Percentiles rank a stretch among this genome's conserved stretches.
Conservation (phyloP, 305 asterid genomes). For the Petunia hybrid region DNA sequence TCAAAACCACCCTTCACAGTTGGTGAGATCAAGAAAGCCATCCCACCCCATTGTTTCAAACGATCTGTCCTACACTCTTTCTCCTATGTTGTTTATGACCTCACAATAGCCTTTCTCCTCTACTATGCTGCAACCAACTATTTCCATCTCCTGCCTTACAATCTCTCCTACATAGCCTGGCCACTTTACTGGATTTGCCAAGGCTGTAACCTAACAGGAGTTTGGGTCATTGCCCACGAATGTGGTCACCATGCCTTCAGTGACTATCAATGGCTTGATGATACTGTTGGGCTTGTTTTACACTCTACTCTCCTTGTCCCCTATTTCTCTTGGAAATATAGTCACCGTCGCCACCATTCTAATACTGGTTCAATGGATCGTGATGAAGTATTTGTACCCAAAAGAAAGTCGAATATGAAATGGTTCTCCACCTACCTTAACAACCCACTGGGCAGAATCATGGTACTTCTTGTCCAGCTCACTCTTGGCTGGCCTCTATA, state of each 20-base stretch:
- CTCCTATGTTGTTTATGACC: conserved; percentile 71
- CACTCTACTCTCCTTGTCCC: conserved; percentile 67
- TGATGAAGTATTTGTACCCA: conserved; percentile 86
- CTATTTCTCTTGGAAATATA: conserved; percentile 80
- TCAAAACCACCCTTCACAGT: conserved; percentile 81
- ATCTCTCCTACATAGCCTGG: conserved; percentile 68
- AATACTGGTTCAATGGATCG: conserved; percentile 76
- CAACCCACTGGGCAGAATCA: conserved; percentile 74
- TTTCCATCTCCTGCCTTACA: conserved; percentile 63
- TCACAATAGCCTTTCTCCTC: conserved; percentile 58
- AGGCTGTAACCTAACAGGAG: conserved; percentile 79
- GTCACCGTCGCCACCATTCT: conserved; percentile 91
- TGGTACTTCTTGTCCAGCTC: conserved; percentile 57
- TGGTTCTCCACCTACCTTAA: conserved; percentile 55
- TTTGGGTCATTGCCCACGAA: conserved; percentile 87
- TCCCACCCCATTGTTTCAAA: conserved; percentile 88
- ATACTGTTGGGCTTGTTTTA: conserved; percentile 71
- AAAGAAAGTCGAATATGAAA: conserved; percentile 51
- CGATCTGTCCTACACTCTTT: conserved; percentile 80
- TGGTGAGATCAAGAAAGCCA: conserved; percentile 78
- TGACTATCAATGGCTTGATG: conserved; percentile 79
- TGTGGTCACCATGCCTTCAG: conserved; percentile 88
- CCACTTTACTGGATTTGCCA: conserved; percentile 71
- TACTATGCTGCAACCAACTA: conserved; percentile 69
- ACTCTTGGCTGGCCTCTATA: conserved; percentile 84